Conservation (phyloP, 768 basidiomycete species). For the Lactarius evosmus region DNA sequence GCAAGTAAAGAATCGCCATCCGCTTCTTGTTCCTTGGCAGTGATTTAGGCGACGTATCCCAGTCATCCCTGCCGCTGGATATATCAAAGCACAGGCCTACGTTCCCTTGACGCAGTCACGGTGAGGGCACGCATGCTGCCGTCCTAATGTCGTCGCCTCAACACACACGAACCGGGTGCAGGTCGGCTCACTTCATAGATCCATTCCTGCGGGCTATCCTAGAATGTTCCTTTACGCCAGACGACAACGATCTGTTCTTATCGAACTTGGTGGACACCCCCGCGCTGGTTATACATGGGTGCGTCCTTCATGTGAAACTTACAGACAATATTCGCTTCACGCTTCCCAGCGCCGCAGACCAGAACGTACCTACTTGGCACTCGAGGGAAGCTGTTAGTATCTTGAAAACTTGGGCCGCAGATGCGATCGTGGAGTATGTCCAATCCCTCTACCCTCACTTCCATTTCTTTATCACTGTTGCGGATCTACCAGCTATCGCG, state of each 20-base stretch:
- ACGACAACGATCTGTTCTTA: slow-evolving; percentile 85
- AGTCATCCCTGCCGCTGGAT: slow-evolving; percentile 79
- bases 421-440: slow-evolving; percentile 52
- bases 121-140: slow-evolving; percentile 33
- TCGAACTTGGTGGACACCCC: slow-evolving; percentile 71
- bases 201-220: slow-evolving; percentile 69
- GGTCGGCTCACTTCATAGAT: slow-evolving; percentile 75
- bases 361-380: slow-evolving; percentile 88
- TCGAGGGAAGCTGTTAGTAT: slow-evolving; percentile 61
- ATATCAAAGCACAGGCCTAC: slow-evolving; percentile 86
- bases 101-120: slow-evolving; percentile 68
- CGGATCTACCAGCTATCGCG: slow-evolving; percentile 45
- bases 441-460: neutral
- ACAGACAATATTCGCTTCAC: neutral
- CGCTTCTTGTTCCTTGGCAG: neutral
- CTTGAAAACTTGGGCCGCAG: slow-evolving; percentile 54
- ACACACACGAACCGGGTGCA: slow-evolving; percentile 29
- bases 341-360: slow-evolving; percentile 61
- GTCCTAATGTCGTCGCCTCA: neutral
- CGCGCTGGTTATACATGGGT: slow-evolving; percentile 80
- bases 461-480: neutral
- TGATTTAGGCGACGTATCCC: neutral
- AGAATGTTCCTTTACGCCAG: slow-evolving; percentile 69
- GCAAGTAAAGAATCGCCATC: slow-evolving; percentile 45
- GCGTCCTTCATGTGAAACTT: slow-evolving; percentile 28